A percentile compares a stretch with the other conserved stretches of the same genome.
These are phyloP conservation scores for Trametes sp. DNA, from an alignment of 1,284 basidiomycete species.

Conservation along the genomic window DNA sequence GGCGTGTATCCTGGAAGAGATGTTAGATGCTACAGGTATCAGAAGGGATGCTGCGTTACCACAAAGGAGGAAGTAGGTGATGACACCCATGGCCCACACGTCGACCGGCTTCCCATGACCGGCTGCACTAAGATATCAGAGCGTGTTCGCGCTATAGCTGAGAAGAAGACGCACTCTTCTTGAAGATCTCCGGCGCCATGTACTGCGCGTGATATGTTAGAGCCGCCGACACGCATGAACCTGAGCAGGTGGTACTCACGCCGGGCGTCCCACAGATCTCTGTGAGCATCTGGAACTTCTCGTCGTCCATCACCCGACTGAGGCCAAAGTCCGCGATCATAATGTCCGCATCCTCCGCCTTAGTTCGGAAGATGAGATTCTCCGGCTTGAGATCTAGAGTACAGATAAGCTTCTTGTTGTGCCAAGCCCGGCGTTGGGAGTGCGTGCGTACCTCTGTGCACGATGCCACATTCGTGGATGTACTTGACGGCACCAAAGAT, in stretches of 20 bases:
- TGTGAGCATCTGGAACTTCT: constrained; percentile 87
- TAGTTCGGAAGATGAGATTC: constrained; percentile 93
- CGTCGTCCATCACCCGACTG: constrained; percentile 88
- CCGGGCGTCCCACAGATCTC: constrained; percentile 96
- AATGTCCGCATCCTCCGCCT: constrained; percentile 91
- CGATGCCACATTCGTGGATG: constrained; percentile 92
- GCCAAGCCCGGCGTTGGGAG: background rate
- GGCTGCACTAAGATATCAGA: constrained; percentile 49
- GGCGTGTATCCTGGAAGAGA: constrained; percentile 79
- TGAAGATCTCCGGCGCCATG: constrained; percentile 99
- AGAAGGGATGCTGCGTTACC: constrained; percentile 42
- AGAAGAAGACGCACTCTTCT: constrained; percentile 69
- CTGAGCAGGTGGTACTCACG: constrained; percentile 46
- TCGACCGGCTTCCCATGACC: constrained; percentile 98
- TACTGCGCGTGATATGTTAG: constrained; percentile 57
- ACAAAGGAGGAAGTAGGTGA: constrained; percentile 94
- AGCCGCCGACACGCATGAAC: background rate
- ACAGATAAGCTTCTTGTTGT: constrained; percentile 9
- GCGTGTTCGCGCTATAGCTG: constrained; percentile 5
- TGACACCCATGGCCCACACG: constrained; percentile 97
- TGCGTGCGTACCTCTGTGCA: constrained; percentile 82
- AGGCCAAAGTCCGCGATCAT: constrained; percentile 99
- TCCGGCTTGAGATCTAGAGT: constrained; percentile 91
- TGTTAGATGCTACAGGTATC: background rate
- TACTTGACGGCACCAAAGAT: constrained; percentile 91